Base-by-base conservation (phyloP, 2,329 filamentous ascomycete species). In the Sarocladium oryzae region DNA sequence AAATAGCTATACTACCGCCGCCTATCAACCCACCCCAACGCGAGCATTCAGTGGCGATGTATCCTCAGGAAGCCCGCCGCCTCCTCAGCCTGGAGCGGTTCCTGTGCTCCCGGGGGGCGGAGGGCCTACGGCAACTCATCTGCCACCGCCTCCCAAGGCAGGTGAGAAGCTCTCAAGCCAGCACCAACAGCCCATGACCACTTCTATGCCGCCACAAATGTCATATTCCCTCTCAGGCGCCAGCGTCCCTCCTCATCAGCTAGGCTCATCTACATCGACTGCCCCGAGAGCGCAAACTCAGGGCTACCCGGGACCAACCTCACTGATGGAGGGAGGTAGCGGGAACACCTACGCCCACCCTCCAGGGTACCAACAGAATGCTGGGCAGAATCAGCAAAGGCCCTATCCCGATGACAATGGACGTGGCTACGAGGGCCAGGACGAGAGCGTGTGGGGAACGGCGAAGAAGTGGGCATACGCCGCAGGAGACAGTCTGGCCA, bases 391-490 rank as follows among this genome's bases (percentile, higher is more conserved):
- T 23, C 26, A 43, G 21, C 38, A 43, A 15, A 24, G 30, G 18
- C 28, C 46, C 20, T 37, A 49, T 21, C 6, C 15, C 23, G 26
- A 64, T 37, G 52, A 59, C 28, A 45, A 54, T 2, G 45, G 45
- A 3, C 46, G 41, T 16, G 32, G 41, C 56, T 64, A 57, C 54
- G 57, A 57, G 56, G 62, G 63, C 21, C 61, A 62, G 23, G 72
- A 72, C 16, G 69, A 71, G 2, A 71, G 75, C n/a, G 66, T 81
- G 5, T 81, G 78, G 77, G 71, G 71, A 51, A 66, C 74, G 43
- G 79, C 79, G 10, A 81, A 77, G 69, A 81, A 78, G 63, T 75
- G 77, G 71, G 78, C 76, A 41, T 68, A 72, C 53, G 73, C 72
- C 30, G 81, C 80, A 6, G 80, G 81, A 49, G 75, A 76, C 54